phyloP scores from a whole-genome alignment of 2,329 filamentous ascomycete genomes.

The Ophiosphaerella korrae region DNA sequence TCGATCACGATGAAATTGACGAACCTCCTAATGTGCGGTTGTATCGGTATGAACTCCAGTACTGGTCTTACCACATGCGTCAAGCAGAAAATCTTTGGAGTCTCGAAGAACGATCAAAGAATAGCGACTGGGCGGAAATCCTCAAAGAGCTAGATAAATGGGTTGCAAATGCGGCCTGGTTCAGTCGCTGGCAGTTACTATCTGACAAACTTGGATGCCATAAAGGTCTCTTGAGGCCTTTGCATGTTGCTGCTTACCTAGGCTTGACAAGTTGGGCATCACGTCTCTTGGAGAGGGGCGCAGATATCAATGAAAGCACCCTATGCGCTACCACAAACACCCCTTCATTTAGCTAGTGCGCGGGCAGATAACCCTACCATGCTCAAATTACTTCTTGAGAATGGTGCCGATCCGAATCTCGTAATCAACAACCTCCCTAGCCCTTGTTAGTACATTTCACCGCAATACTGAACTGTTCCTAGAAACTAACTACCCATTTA shows the following conservation, averaged over 20 bases:
- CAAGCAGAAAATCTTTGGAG: not conserved
- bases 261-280: not conserved
- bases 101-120: not conserved
- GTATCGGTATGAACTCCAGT: not conserved
- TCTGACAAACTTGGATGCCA: not conserved
- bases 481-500: not conserved
- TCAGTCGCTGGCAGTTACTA: not conserved
- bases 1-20: no score
- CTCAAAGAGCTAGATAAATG: not conserved
- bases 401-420: not conserved
- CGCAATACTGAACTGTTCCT: not conserved
- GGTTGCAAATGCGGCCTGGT: not conserved
- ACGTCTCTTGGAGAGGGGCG: not conserved
- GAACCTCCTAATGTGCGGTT: not conserved
- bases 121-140: not conserved
- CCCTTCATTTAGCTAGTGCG: not conserved
- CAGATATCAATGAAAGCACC: not conserved
- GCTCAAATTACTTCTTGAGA: not conserved
- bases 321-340: not conserved
- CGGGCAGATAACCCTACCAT: not conserved
- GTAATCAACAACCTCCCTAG: no score
- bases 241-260: not conserved
- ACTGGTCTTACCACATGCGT: not conserved
- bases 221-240: not conserved
- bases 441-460: not conserved